A percentile compares a stretch with the other conserved stretches of the same genome.
These are phyloP conservation scores for Cordyceps farinosa DNA, from an alignment of 2,329 filamentous ascomycete genomes.

Conservation along the genomic window DNA sequence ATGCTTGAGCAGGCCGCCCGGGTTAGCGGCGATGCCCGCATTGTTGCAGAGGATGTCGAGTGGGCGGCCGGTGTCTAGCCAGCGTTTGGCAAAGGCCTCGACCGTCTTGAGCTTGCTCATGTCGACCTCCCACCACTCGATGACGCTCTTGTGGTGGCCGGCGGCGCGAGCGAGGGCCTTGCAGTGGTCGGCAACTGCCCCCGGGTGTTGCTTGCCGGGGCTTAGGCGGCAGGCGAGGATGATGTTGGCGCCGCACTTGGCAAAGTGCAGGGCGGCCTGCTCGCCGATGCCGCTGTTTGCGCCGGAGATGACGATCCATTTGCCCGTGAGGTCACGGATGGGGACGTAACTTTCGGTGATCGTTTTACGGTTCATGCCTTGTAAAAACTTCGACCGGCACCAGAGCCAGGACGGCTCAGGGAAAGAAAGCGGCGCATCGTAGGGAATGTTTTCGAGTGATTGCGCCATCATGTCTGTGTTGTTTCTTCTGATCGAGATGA, in stretches of 20 bases:
- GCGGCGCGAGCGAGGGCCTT: slow-evolving; percentile 9
- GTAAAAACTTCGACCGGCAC: slow-evolving; percentile 8
- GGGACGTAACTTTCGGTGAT: slow-evolving; percentile 14
- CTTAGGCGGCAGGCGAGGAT: slow-evolving; percentile 27
- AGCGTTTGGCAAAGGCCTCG: slow-evolving; percentile 26
- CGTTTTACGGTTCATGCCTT: slow-evolving; percentile 13
- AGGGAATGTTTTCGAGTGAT: slow-evolving; percentile 12
- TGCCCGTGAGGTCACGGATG: slow-evolving; percentile 11
- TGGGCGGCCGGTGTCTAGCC: slow-evolving; percentile 24
- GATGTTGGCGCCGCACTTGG: slow-evolving; percentile 26
- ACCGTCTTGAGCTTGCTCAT: slow-evolving; percentile 25
- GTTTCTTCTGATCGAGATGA: no score
- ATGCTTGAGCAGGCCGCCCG: slow-evolving; percentile 14
- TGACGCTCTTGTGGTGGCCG: slow-evolving; percentile 16
- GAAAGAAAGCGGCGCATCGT: slow-evolving; percentile 18
- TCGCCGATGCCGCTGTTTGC: slow-evolving; percentile 27
- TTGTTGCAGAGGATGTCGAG: slow-evolving; percentile 32
- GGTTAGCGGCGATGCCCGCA: slow-evolving; percentile 25
- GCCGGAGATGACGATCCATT: slow-evolving; percentile 20
- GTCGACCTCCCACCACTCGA: slow-evolving; percentile 30
- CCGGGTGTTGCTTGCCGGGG: slow-evolving; percentile 25
- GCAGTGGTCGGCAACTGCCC: slow-evolving; percentile 24
- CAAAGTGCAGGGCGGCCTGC: slow-evolving; percentile 26
- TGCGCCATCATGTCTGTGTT: not conserved
- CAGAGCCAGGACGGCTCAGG: slow-evolving; percentile 14